Conservation (phyloP, 2,329 filamentous ascomycete genomes). For the Fusarium oligoseptatum region DNA sequence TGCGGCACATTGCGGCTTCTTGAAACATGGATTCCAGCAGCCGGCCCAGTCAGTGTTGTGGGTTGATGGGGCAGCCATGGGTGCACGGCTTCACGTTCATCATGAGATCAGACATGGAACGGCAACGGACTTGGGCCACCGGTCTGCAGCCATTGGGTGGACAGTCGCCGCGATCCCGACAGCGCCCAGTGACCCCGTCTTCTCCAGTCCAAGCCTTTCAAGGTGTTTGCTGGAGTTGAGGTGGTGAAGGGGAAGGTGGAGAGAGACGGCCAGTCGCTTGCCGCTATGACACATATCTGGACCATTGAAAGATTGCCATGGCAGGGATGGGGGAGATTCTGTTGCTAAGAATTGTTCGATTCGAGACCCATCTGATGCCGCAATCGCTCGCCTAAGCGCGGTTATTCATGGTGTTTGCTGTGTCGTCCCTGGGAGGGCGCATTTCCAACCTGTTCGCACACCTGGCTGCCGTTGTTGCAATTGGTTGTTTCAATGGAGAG, state of each 20-base stretch:
- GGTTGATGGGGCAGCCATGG: slow-evolving; percentile 7
- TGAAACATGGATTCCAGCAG: slow-evolving; percentile 8
- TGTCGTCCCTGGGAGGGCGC: background rate
- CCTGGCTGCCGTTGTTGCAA: background rate
- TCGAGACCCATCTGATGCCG: slow-evolving; percentile 17
- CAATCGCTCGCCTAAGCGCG: slow-evolving; percentile 33
- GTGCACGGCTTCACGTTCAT: background rate
- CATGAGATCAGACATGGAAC: slow-evolving; percentile 12
- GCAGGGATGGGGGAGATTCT: slow-evolving; percentile 32
- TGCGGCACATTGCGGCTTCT: slow-evolving; percentile 11
- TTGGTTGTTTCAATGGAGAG: background rate
- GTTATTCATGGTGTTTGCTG: slow-evolving; percentile 29
- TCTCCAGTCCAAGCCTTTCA: slow-evolving; percentile 10
- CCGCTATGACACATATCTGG: slow-evolving; percentile 34
- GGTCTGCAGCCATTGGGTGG: background rate
- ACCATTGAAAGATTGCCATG: slow-evolving; percentile 27
- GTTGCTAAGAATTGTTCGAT: slow-evolving; percentile 43
- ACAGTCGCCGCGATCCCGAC: slow-evolving; percentile 6
- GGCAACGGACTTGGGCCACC: background rate
- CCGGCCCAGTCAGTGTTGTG: slow-evolving; percentile 1
- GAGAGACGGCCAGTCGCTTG: slow-evolving; percentile 12
- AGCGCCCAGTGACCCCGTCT: background rate
- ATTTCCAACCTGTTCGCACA: background rate
- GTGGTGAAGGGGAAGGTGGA: slow-evolving; percentile 15
- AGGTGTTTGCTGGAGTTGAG: slow-evolving; percentile 3